Base-by-base conservation (phyloP, 2,329 filamentous ascomycete species). In the Metarhizium anisopliae region DNA sequence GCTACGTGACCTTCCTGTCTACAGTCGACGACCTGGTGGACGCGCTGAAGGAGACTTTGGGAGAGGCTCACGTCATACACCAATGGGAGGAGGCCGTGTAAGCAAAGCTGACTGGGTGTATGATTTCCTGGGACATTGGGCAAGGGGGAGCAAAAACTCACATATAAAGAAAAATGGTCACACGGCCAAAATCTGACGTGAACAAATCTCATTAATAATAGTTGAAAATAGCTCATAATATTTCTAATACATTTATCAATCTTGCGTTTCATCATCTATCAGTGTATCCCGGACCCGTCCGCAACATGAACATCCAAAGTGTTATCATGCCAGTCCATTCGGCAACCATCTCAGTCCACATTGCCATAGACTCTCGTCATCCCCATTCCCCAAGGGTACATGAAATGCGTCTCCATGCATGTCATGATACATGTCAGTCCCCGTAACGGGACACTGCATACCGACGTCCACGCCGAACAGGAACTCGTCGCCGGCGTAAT, bases 11-110 rank as follows among this genome's bases (percentile, higher is more conserved):
- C 53, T 74, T 79, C 30, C 52, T 79, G 32, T 65, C 66, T 0
- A 63, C 68, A 0, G 62, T 77, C 7, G 76, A 79, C 61, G 75
- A 77, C 36, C 56, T 78, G 54, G 69, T 78, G 2, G 58, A 74
- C 16, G 64, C 73, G 0, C 63, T 78, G 35, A 79, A 78, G 63
- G 66, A 62, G 5, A 67, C 67, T 0, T 52, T 78, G 49, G 76
- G 77, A 0, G 76, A 78, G 63, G 60, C 65, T 6, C 70, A 72
- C 52, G 62, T 71, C 4, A 59, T 71, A 6, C 63, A 68, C 47
- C 59, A 60, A 8, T 67, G 63, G 64, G 60, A 64, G 6, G 63
- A 52, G 8, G 43, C 14, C 13, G 50, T 62, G 11, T 51, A 51
- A 40, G 43, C 14, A n/a, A 25, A 30, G 25, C 3, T 14, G 45